These are phyloP conservation scores for Pythium volutum DNA, from an alignment of 352 stramenopile genomes.

Conservation along the genomic window DNA sequence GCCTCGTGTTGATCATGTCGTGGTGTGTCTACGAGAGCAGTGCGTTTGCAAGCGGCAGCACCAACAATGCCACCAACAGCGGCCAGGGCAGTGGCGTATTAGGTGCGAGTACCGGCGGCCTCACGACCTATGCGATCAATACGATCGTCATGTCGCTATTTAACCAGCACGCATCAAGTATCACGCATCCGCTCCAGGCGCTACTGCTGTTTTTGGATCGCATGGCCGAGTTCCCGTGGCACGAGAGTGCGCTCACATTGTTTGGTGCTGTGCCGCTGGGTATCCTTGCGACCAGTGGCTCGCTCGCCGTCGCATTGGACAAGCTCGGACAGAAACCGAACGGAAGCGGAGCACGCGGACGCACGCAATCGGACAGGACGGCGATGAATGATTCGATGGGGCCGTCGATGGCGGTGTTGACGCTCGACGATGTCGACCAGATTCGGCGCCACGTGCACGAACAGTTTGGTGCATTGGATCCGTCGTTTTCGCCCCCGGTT, in stretches of 20 bases:
- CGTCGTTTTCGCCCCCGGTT: conserved; percentile 13
- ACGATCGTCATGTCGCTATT: conserved; percentile 89
- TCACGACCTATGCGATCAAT: conserved; percentile 87
- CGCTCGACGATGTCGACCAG: conserved; percentile 42
- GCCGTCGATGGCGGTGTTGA: conserved; percentile 27
- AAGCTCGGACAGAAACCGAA: conserved; percentile 21
- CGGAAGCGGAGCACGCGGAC: not conserved
- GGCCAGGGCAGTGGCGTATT: conserved; percentile 51
- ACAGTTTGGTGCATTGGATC: conserved; percentile 58
- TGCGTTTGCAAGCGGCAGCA: conserved; percentile 36
- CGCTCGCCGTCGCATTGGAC: conserved; percentile 30
- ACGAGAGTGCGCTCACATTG: conserved; percentile 75
- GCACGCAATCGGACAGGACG: not conserved
- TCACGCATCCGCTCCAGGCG: conserved; percentile 80
- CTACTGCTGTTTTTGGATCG: conserved; percentile 85
- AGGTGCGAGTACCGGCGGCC: conserved; percentile 68
- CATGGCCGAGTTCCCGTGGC: conserved; percentile 85
- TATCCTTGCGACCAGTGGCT: conserved; percentile 37
- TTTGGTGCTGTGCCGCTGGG: conserved; percentile 66
- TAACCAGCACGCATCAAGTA: conserved; percentile 67
- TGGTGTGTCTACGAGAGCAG: conserved; percentile 88
- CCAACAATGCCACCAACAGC: conserved; percentile 11
- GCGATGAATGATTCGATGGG: not conserved
- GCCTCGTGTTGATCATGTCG: conserved; percentile 86
- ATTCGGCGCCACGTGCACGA: conserved; percentile 48